Base-by-base conservation (phyloP, 1,284 basidiomycete species). In the Sutorius eximius region DNA sequence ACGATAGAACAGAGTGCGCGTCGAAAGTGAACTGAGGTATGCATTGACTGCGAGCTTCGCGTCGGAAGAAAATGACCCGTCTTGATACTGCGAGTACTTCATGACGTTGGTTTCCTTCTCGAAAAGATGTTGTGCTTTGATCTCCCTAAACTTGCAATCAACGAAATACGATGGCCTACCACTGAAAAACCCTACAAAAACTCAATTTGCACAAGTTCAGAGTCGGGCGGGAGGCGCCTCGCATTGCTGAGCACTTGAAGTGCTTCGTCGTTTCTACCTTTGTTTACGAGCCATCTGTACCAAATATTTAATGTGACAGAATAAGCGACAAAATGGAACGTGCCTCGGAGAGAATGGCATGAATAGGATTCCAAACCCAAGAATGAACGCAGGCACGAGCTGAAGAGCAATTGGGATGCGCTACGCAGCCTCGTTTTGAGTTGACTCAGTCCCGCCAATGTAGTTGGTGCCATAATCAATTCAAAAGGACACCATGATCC, bases 401-500 rank as follows among this genome's bases (percentile, higher is more conserved):
- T 93, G 91, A 22, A 93, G 77, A 7, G 80, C 87, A 10, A 93
- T 73, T 3, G 91, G 88, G 48, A 93, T 74, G 53, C 88, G 78
- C 90, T 91, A 93, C 3, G 91, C 82, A 27, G 88, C 85, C 59
- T 86, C 80, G 49, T 71, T 75, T 61, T 86, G 85, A 13, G 69
- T 70, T 0, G 51, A 61, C 8, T 79, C 79, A 18, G 81, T 82
- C 0, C 87, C 86, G 22, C 85, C 83, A 49, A 86, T 87, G 70
- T 82, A 86, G 71, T 89, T 89, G 36, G 87, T 89, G 38, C 86
- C 86, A 59, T 81, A 87, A 64, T 86, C 87, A 61, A 90, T 89
- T 88, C 89, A 92, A 77, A 89, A 92, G n/a, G 85, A 86, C 22
- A 82, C 61, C 77, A 78, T 75, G 73, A 77, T 87, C 29, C 86